Evolutionary conservation across 2,329 filamentous ascomycete genomes (phyloP), one percentile per base, ranked within the genome.

Genomic region (Penicillium fuscoglaucum): DNA sequence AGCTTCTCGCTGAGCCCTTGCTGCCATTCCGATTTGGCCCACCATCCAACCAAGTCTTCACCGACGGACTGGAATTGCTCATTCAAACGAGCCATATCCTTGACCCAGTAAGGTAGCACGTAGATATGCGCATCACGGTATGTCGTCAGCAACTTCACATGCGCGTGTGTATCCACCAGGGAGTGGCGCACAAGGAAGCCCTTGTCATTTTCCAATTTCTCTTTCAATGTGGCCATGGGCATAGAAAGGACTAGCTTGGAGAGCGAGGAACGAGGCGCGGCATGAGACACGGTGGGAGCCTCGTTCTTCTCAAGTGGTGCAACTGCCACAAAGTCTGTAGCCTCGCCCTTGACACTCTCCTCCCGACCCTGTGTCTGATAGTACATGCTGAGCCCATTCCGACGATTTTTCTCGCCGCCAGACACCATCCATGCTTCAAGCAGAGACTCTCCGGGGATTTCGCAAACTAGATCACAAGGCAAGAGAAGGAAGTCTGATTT

Each of bases 11-110:
- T 85, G 3, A 97, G 80, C 0, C 91, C 90, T 3, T 84, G 81
- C 74, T 98, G 93, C 95, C 95, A 99, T 55, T 87, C 87, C 0
- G 93, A 87, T 74, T 98, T 98, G 35, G 93, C 91, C 92, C 93
- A 96, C 90, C 91, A 96, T 7, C 93, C 92, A 17, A 98, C 81
- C 6, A 97, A 86, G 69, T 98, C 93, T 73, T 98, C 93, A 33
- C 90, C 90, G 48, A 99, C 87, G 56, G 88, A 96, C 68, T 96
- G 90, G 62, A 99, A 85, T 12, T 84, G 87, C 31, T 93, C 88
- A 68, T 97, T 96, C 61, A 83, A 81, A 58, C 85, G 84, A 43
- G 96, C 85, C 73, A 96, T 90, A 54, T 96, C 88, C 68, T 96
- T 84, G 9, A 96, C 84, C 93, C 95, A 98, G 65, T 86, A 87